phyloP scores from a whole-genome alignment of 2,329 filamentous ascomycete species.

The Cordyceps pruinosa region DNA sequence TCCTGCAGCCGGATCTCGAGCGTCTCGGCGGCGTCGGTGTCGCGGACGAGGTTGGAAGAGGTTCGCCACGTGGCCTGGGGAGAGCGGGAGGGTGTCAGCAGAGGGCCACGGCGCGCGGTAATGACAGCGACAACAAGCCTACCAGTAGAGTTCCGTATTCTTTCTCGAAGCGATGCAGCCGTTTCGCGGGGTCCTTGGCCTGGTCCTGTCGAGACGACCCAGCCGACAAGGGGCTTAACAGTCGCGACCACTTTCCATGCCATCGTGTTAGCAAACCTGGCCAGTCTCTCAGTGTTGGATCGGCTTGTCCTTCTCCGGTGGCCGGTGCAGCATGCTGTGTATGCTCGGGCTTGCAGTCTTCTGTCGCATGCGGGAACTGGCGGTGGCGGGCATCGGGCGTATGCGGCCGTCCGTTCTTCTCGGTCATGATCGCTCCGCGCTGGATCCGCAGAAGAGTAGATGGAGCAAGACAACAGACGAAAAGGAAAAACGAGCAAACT shows the following conservation, averaged over 20 bases:
- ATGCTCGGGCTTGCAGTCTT: neutral
- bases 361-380: neutral
- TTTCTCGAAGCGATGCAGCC: slow-evolving; percentile 60
- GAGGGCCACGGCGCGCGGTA: neutral
- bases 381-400: neutral
- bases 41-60: slow-evolving; percentile 52
- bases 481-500: slow-evolving; percentile 21
- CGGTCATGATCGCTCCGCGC: neutral
- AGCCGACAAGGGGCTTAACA: slow-evolving; percentile 56
- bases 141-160: slow-evolving; percentile 58
- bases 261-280: slow-evolving; percentile 2
- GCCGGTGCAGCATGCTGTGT: neutral
- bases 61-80: slow-evolving; percentile 51
- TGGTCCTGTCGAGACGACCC: slow-evolving; percentile 50
- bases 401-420: neutral
- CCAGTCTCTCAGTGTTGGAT: neutral
- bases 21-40: slow-evolving; percentile 55
- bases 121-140: slow-evolving; percentile 12
- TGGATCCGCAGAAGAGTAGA: neutral
- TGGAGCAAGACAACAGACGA: neutral
- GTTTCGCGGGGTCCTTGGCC: slow-evolving; percentile 55
- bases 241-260: slow-evolving; percentile 53
- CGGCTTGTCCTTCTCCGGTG: neutral
- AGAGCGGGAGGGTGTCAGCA: neutral
- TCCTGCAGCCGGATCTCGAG: slow-evolving; percentile 57